A percentile compares a stretch with the other conserved stretches of the same genome.
phyloP scores from a whole-genome alignment of 1,139 yeast genomes.

The Yamadazyma spencermartinsiae region DNA sequence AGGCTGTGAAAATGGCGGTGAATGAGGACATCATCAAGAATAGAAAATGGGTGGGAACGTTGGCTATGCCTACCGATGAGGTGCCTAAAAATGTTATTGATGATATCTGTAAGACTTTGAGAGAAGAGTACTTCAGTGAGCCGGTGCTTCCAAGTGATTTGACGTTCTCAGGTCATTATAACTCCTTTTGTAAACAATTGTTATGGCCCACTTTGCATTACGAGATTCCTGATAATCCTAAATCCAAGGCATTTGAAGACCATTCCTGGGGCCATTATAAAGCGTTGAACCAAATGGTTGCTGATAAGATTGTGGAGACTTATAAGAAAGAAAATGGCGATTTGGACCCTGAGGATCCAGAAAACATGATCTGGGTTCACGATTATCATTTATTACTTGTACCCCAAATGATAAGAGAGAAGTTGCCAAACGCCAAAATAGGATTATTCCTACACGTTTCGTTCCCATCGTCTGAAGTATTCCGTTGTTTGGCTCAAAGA shows the following conservation, averaged over 20 bases:
- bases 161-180: slow-evolving; percentile 86
- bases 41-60: slow-evolving; percentile 81
- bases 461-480: slow-evolving; percentile 94
- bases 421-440: slow-evolving; percentile 79
- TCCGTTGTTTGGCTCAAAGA: slow-evolving; percentile 90
- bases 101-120: slow-evolving; percentile 48
- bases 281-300: slow-evolving; percentile 73
- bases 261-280: slow-evolving; percentile 90
- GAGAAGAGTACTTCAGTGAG: slow-evolving; percentile 52
- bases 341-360: slow-evolving; percentile 41
- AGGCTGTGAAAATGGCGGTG: slow-evolving; percentile 72
- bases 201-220: slow-evolving; percentile 97
- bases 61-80: slow-evolving; percentile 88
- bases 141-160: slow-evolving; percentile 75
- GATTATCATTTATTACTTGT: slow-evolving; percentile 89
- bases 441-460: slow-evolving; percentile 93
- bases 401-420: slow-evolving; percentile 78
- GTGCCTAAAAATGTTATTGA: slow-evolving; percentile 57
- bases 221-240: slow-evolving; percentile 94
- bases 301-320: slow-evolving; percentile 66
- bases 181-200: slow-evolving; percentile 87
- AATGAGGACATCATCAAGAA: slow-evolving; percentile 48
- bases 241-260: slow-evolving; percentile 91
- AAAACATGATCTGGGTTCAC: slow-evolving; percentile 78
- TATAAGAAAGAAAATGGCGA: slow-evolving; percentile 57